Base-by-base conservation (phyloP, 495 filamentous ascomycete genomes). In the Lindgomyces ingoldianus region DNA sequence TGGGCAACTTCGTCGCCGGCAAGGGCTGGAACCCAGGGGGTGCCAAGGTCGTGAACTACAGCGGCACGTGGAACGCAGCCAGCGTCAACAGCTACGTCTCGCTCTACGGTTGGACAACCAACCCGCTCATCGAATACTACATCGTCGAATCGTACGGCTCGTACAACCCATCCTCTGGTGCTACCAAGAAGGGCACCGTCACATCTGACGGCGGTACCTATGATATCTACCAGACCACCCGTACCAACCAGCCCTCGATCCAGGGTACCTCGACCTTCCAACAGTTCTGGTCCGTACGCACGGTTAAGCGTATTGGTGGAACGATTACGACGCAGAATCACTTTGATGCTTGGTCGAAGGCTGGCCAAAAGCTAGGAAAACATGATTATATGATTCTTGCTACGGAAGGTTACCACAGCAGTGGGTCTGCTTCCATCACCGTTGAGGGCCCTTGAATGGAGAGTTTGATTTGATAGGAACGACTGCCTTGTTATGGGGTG, bases 41-140 rank as follows among this genome's bases (percentile, higher is more conserved):
- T 27, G 61, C 49, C 16, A 56, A 53, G 57, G 62, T 48, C 67
- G 72, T 77, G 66, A 59, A 41, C 44, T 85, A 81, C 78, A 78
- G 72, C 68, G 80, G 79, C 8, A 81, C 76, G 44, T 83, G 79
- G 77, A 78, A 75, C 73, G 74, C 77, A 22, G 51, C 4, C 22
- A 80, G 70, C 64, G 78, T 74, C 46, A 81, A 81, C 75, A 70
- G 66, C 56, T 83, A 84, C 74, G 80, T 86, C 24, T 76, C 83
- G 61, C 75, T 86, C 52, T 86, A 86, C 76, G 84, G 84, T 50
- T 86, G 84, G 84, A 84, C 81, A 30, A 69, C 61, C 9, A 78
- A 75, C 74, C 83, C 84, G 19, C 81, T 84, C 46, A 72, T 84
- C 74, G 84, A 86, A 74, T 85, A 85, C 80, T 85, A 86, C 76